These are phyloP conservation scores for Irpex lacteus DNA, from an alignment of 1,284 basidiomycete species.

Conservation along the genomic window DNA sequence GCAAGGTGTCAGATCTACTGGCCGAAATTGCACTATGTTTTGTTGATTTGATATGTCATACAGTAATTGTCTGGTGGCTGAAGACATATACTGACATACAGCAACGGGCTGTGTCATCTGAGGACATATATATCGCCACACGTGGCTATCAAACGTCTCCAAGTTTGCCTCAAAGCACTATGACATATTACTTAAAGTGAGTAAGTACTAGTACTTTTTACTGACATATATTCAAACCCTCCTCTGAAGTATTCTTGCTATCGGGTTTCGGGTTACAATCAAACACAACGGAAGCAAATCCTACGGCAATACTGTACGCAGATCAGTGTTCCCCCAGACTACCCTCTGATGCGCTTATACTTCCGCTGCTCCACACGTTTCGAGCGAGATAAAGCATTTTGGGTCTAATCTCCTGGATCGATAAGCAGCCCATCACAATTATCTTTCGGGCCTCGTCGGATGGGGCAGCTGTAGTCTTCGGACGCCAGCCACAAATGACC, in stretches of 20 bases:
- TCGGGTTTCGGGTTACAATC: not conserved
- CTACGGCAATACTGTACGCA: not conserved
- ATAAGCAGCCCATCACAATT: not conserved
- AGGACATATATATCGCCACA: not conserved
- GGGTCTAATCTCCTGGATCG: not conserved
- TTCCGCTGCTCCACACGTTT: not conserved
- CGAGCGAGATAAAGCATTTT: not conserved
- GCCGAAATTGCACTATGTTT: not conserved
- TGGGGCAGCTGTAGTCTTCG: not conserved
- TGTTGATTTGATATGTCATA: not conserved
- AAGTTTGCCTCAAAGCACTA: not conserved
- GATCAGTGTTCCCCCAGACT: not conserved
- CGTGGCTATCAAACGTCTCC: not conserved
- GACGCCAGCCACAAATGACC: not conserved
- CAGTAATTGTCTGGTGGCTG: not conserved
- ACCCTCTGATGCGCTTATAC: not conserved
- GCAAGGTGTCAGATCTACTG: not conserved
- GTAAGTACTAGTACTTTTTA: too few species aligned
- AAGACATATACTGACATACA: not conserved
- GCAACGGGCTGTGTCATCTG: not conserved
- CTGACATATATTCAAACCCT: not conserved
- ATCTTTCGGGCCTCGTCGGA: not conserved
- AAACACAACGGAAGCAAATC: not conserved
- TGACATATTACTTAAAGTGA: too few species aligned
- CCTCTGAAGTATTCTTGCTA: not conserved